A percentile compares a stretch with the other conserved stretches of the same genome.
These are phyloP conservation scores for Melastoma malabathricum DNA, from an alignment of 345 rosid genomes.

Conservation along the genomic window DNA sequence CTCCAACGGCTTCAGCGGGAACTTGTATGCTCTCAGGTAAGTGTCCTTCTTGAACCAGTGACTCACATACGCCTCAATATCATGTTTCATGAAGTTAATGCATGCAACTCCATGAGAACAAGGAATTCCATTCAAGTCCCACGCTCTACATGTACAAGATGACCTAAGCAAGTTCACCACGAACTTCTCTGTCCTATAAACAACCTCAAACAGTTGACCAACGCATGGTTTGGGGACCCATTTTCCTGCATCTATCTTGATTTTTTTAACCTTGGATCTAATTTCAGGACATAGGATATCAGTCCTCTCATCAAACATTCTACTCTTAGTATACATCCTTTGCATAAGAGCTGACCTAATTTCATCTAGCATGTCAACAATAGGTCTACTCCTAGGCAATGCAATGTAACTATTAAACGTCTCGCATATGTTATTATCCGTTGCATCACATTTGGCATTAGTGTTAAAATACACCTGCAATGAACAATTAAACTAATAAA, in stretches of 20 bases:
- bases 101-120: background rate
- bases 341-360: too few relatives aligned
- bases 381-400: too few relatives aligned
- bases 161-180: background rate
- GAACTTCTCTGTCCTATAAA: background rate
- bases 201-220: background rate
- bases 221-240: background rate
- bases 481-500: too few relatives aligned
- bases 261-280: background rate
- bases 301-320: background rate
- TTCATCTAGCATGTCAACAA: too few relatives aligned
- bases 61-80: too few relatives aligned
- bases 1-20: too few relatives aligned
- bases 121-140: conserved; percentile 3
- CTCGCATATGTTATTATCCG: too few relatives aligned
- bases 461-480: too few relatives aligned
- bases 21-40: too few relatives aligned
- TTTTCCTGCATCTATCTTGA: background rate
- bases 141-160: background rate
- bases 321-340: background rate
- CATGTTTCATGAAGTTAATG: background rate
- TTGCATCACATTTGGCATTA: too few relatives aligned
- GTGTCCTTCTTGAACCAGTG: too few relatives aligned
- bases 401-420: too few relatives aligned
- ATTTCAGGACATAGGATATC: background rate